Evolutionary conservation across 2,329 filamentous ascomycete genomes (phyloP), one percentile per base, ranked within the genome.

Genomic region (Daldinia sp.): DNA sequence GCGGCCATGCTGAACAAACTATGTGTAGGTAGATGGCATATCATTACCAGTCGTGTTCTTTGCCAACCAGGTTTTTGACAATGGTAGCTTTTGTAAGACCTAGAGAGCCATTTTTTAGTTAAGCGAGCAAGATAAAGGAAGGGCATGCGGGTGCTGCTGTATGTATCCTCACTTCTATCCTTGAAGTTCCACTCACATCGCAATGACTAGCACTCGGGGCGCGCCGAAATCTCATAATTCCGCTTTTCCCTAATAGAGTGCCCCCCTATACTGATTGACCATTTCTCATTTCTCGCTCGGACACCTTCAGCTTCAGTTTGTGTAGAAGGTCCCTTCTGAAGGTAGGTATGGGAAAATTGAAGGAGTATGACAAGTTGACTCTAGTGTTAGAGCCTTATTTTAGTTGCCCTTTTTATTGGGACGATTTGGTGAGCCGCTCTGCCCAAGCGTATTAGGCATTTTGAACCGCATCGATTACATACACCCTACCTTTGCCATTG

Each of bases 211-310:
- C 13, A 51, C 20, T 63, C 56, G 62, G 63, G 58, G 41, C 30
- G 46, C 30, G 63, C 65, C 56, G 63, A 64, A 60, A 66, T 64
- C 53, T 62, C 12, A 44, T 48, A 60, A 63, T 59, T 35, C 59
- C 57, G 39, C 39, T 48, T 33, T 63, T 58, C 51, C 61, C 41
- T 33, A 57, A 54, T 33, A 57, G 44, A 56, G 35, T 60, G 35
- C 18, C 51, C 28, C 18, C 46, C n/a, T 63, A 50, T 23, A 55
- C 33, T 48, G 33, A 33, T 54, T 54, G 30, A n/a, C 20, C 12
- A 23, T 23, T 37, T 54, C 33, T 54, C 33, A 54, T 37, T 20
- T 54, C 33, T 54, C 50, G 30, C 33, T 54, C 51, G 33, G 51
- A 54, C 18, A 5, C 6, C 33, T 20, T 54, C 10, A 37, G 51